Evolutionary conservation across 495 filamentous ascomycete species (phyloP).

Genomic region (Lophium mytilinum): DNA sequence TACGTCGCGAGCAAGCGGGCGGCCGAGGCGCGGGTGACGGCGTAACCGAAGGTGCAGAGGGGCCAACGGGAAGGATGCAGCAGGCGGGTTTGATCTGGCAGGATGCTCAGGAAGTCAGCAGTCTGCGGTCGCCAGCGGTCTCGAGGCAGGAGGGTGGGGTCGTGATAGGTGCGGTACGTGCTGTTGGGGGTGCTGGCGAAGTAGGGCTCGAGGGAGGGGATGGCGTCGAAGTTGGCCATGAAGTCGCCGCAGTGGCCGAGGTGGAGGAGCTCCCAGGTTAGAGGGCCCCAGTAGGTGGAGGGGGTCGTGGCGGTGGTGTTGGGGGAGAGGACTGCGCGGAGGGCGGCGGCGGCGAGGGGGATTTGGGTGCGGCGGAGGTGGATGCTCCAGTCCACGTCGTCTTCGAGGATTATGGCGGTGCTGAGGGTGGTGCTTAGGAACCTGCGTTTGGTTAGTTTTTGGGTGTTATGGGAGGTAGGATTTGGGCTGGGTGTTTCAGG

Average conservation of each 20-base stretch:
- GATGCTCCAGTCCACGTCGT: conserved; percentile 39
- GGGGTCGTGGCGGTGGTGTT: not conserved
- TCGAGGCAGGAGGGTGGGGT: conserved; percentile 20
- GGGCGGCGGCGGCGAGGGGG: conserved; percentile 22
- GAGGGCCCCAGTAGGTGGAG: conserved; percentile 28
- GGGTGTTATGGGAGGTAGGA: not conserved
- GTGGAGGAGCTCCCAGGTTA: conserved; percentile 37
- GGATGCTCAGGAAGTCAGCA: conserved; percentile 7
- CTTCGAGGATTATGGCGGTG: conserved; percentile 40
- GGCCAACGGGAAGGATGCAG: conserved; percentile 35
- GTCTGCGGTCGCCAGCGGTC: conserved; percentile 18
- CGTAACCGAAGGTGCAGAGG: conserved; percentile 43
- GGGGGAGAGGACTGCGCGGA: conserved; percentile 17
- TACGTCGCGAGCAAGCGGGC: conserved; percentile 16
- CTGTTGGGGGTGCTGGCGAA: not conserved
- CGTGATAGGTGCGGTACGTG: conserved; percentile 14
- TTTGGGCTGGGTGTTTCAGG: not conserved
- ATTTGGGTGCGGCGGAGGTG: conserved; percentile 27
- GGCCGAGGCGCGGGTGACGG: conserved; percentile 31
- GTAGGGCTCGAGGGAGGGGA: conserved; percentile 4
- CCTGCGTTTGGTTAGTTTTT: conserved; percentile 4
- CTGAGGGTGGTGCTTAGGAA: conserved; percentile 32
- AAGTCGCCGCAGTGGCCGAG: conserved; percentile 39
- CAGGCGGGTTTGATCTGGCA: conserved; percentile 28
- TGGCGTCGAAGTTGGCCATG: conserved; percentile 18